Percentiles rank a stretch among this genome's conserved stretches.
Evolutionary conservation across 768 basidiomycete species (phyloP).

Genomic region (Rhodotorula diobovata): DNA sequence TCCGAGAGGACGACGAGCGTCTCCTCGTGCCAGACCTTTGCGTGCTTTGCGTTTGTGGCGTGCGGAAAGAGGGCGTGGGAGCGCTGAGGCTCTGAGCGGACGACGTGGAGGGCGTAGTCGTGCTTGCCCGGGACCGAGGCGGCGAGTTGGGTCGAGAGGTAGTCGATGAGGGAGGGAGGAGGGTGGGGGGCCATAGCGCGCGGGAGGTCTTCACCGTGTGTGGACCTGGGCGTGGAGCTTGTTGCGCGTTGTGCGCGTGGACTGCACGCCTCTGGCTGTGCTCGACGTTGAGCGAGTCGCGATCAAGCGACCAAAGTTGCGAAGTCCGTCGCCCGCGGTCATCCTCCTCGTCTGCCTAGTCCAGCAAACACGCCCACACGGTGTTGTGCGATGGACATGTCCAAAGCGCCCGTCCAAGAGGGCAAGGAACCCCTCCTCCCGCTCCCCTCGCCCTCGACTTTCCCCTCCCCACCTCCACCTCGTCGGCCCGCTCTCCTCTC

Average conservation of each 20-base stretch:
- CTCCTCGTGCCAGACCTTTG: conserved; percentile 65
- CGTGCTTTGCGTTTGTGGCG: conserved; percentile 57
- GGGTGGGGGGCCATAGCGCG: conserved; percentile 5
- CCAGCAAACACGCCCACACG: too few species aligned
- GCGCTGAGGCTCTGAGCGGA: conserved; percentile 52
- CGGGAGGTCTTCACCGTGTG: background rate
- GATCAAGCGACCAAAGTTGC: too few species aligned
- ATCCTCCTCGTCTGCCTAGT: too few species aligned
- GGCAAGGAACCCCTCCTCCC: conserved; percentile 1
- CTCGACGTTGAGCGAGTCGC: too few species aligned
- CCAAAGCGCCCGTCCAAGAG: too few species aligned
- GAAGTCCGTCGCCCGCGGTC: too few species aligned
- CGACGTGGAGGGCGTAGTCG: conserved; percentile 4
- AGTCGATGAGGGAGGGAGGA: conserved; percentile 8
- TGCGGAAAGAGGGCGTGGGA: conserved; percentile 66
- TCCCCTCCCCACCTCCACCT: background rate
- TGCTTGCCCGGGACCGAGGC: conserved; percentile 1
- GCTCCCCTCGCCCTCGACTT: background rate
- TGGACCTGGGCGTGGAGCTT: too few species aligned
- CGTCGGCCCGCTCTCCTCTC: background rate
- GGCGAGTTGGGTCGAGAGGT: conserved; percentile 7
- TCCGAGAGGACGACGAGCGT: conserved; percentile 71
- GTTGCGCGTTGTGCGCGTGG: too few species aligned
- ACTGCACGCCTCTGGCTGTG: too few species aligned
- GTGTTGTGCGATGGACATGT: too few species aligned